Evolutionary conservation across 148 eudicot species (phyloP), one percentile per base, ranked within the genome.

Genomic region (Rhododendron molle): DNA sequence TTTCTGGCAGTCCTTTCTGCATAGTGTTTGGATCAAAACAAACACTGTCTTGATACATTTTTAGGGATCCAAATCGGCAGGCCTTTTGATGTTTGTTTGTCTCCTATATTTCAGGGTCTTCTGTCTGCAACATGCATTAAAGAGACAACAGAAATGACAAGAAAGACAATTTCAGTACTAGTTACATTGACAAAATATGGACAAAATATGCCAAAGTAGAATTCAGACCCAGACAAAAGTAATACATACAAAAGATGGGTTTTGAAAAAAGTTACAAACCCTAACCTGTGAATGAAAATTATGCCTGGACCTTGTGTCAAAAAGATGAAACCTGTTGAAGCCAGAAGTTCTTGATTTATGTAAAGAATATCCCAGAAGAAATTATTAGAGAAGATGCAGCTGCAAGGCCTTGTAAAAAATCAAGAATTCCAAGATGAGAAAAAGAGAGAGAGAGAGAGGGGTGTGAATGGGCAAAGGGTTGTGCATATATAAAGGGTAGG

Each of bases 21-120:
- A 88, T 86, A 74, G 47, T 89, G 85, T 88, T 88, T 56, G 92
- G 94, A 91, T 91, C 92, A 89, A 90, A 90, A 84, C 92, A 90
- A 83, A 78, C 84, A 87, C 65, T 85, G 14, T 88, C 89, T 88
- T 81, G 89, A 88, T 88, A 90, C 93, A 93, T 91, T 86, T 85
- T 85, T 13, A 80, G 32, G 71, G 71, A 23, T n/a, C 8, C 32
- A 67, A 67, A 34, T 83, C 44, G 65, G 56, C 60, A 16, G 34
- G 76, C 40, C 71, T 46, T 54, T 23, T 5, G 62, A n/a, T 87
- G 34, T 46, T 85, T 82, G 11, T 38, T 49, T 6, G 80, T 82
- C 81, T 82, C 80, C 89, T 85, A 82, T 85, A 28, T 85, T 88
- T 85, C 80, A 81, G 89, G 85, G 86, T 69, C 76, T 81, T 44